A percentile compares a stretch with the other conserved stretches of the same genome.
Evolutionary conservation across 306 rosid genomes (phyloP).

Genomic region (Echinosophora koreensis): DNA sequence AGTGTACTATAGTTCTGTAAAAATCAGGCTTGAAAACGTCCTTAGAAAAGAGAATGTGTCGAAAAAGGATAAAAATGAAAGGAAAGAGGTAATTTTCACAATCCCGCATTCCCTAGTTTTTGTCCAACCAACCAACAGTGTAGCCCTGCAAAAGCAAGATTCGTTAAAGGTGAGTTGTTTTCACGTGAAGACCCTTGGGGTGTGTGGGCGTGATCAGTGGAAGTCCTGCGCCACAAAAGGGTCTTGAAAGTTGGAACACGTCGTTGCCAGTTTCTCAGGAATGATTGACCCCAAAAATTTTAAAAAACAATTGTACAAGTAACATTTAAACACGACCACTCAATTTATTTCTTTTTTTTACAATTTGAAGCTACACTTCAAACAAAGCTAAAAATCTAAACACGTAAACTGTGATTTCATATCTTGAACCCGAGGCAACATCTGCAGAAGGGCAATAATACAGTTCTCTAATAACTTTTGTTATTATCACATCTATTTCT

Average conservation of each 20-base stretch:
- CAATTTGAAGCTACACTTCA: background rate
- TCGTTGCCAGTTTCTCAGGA: background rate
- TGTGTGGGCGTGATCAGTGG: too few species aligned
- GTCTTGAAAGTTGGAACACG: background rate
- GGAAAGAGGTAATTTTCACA: constrained; percentile 34
- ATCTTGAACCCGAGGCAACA: background rate
- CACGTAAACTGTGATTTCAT: background rate
- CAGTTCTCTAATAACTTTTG: background rate
- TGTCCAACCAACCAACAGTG: background rate
- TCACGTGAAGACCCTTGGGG: too few species aligned
- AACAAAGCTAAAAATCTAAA: background rate
- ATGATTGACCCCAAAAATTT: background rate
- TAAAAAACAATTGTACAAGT: too few species aligned
- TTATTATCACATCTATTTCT: background rate
- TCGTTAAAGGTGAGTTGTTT: background rate
- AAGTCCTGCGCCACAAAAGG: too few species aligned
- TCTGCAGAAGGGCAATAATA: background rate
- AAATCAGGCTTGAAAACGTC: constrained; percentile 44
- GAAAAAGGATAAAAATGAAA: constrained; percentile 36
- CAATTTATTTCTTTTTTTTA: background rate
- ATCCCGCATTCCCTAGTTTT: background rate
- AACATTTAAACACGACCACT: too few species aligned
- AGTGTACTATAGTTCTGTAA: constrained; percentile 58
- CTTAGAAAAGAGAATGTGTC: constrained; percentile 25
- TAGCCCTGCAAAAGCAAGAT: constrained; percentile 5